Evolutionary conservation across 2,329 filamentous ascomycete species (phyloP).

Genomic region (Exserohilum rostratum): DNA sequence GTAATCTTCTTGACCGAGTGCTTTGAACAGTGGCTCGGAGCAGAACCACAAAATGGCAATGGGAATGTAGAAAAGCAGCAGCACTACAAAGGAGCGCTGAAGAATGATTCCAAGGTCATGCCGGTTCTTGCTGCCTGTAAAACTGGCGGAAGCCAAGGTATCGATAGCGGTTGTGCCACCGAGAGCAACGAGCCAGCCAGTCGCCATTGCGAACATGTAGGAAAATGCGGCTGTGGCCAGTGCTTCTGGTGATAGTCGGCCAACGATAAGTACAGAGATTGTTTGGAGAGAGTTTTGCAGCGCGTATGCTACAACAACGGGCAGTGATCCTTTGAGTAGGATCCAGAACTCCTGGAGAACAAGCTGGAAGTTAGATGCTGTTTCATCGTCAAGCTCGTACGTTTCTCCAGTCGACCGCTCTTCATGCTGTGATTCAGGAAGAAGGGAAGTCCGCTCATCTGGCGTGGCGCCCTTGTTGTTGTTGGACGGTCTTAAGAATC

Average conservation of each 20-base stretch:
- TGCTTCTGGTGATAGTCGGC: slow-evolving; percentile 77
- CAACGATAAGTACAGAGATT: slow-evolving; percentile 79
- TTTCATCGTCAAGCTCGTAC: slow-evolving; percentile 47
- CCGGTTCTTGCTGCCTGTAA: slow-evolving; percentile 79
- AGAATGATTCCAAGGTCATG: slow-evolving; percentile 79
- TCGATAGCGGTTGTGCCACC: slow-evolving; percentile 87
- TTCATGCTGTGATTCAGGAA: slow-evolving; percentile 49
- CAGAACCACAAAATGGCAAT: slow-evolving; percentile 76
- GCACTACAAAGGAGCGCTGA: slow-evolving; percentile 75
- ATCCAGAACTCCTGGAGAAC: slow-evolving; percentile 68
- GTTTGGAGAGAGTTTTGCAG: slow-evolving; percentile 88
- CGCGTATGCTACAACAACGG: slow-evolving; percentile 83
- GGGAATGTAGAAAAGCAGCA: slow-evolving; percentile 74
- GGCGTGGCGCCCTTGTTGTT: slow-evolving; percentile 35
- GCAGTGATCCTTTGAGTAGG: slow-evolving; percentile 71
- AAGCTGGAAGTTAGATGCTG: slow-evolving; percentile 44
- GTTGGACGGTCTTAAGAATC: slow-evolving; percentile 29
- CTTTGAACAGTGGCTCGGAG: slow-evolving; percentile 74
- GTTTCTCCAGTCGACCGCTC: slow-evolving; percentile 46
- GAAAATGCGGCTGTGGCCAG: slow-evolving; percentile 83
- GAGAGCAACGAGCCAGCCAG: slow-evolving; percentile 83
- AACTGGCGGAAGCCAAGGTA: slow-evolving; percentile 81
- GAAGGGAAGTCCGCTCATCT: slow-evolving; percentile 52
- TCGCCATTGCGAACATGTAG: slow-evolving; percentile 93
- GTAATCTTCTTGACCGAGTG: slow-evolving; percentile 77